A percentile compares a stretch with the other conserved stretches of the same genome.
phyloP scores from a whole-genome alignment of 768 basidiomycete species.

The Lentinus tigrinus region DNA sequence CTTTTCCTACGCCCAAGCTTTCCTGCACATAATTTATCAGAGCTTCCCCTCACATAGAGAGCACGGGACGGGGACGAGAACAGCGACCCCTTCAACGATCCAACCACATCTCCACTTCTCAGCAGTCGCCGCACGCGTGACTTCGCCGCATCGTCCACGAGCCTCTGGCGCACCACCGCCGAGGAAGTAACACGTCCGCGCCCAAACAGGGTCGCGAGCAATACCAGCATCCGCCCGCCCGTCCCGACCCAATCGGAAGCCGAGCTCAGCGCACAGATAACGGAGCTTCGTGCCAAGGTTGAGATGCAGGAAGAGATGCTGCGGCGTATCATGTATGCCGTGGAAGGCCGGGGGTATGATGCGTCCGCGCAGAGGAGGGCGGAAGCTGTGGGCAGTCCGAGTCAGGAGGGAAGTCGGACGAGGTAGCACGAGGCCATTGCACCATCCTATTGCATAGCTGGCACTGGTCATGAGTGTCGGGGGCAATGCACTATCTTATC shows the following conservation, averaged over 20 bases:
- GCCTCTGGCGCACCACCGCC: slow-evolving; percentile 15
- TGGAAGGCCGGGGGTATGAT: slow-evolving; percentile 20
- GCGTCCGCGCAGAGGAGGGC: background rate
- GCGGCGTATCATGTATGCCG: slow-evolving; percentile 26
- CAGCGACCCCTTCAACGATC: slow-evolving; percentile 11
- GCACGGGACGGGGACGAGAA: slow-evolving; percentile 11
- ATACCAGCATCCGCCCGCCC: slow-evolving; percentile 1
- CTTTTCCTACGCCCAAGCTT: background rate
- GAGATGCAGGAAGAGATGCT: slow-evolving; percentile 60
- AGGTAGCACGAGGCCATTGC: background rate
- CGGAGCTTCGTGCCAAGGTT: slow-evolving; percentile 52
- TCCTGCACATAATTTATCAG: background rate
- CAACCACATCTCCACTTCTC: slow-evolving; percentile 18
- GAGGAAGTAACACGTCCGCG: slow-evolving; percentile 10
- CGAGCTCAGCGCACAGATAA: slow-evolving; percentile 64
- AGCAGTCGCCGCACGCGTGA: slow-evolving; percentile 8
- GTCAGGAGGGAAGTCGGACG: background rate
- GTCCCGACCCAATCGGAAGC: slow-evolving; percentile 25
- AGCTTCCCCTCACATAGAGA: background rate
- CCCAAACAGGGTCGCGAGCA: slow-evolving; percentile 3
- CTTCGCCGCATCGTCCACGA: slow-evolving; percentile 6
- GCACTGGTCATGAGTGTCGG: background rate
- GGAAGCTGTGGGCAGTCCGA: no score
- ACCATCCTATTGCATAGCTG: background rate
- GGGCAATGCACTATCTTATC: no score